These are phyloP conservation scores for Rhizopogon vulgaris DNA, from an alignment of 768 basidiomycete species.

Conservation along the genomic window DNA sequence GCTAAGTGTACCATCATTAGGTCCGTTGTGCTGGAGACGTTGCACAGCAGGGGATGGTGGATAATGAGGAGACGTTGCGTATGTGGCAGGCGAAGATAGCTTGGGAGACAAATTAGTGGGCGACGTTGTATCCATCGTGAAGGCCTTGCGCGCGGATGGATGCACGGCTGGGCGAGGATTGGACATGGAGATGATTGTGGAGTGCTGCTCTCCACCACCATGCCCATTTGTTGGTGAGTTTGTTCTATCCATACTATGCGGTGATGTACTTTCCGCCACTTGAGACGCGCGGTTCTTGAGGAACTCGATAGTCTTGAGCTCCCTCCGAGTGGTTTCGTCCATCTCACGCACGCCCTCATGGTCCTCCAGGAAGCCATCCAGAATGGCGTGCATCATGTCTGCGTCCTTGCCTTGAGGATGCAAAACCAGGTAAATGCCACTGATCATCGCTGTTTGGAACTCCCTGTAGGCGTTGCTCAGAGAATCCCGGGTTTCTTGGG, in stretches of 20 bases:
- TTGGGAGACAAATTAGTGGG: conserved; percentile 15
- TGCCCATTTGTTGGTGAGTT: neutral
- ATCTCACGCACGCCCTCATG: conserved; percentile 47
- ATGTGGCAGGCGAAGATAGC: conserved; percentile 11
- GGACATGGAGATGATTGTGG: conserved; percentile 8
- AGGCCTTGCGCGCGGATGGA: conserved; percentile 12
- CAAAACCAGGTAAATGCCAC: conserved; percentile 78
- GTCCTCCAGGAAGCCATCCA: conserved; percentile 73
- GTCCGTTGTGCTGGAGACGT: conserved; percentile 45
- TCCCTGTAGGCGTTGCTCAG: conserved; percentile 80
- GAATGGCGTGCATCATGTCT: conserved; percentile 66
- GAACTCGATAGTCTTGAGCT: conserved; percentile 82
- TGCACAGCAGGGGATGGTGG: conserved; percentile 48
- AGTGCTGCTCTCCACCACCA: conserved; percentile 43
- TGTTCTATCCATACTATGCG: conserved; percentile 6
- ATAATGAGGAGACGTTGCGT: conserved; percentile 20
- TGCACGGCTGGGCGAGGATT: conserved; percentile 5
- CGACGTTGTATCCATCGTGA: conserved; percentile 14
- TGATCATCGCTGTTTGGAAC: conserved; percentile 87
- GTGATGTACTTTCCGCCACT: conserved; percentile 28
- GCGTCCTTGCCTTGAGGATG: conserved; percentile 70
- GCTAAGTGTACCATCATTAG: conserved; percentile 38
- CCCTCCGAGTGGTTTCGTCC: conserved; percentile 78
- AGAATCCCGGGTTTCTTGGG: conserved; percentile 60
- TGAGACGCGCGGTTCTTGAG: conserved; percentile 64